Base-by-base conservation (phyloP, 2,329 filamentous ascomycete species). In the Alternaria gansuensis region DNA sequence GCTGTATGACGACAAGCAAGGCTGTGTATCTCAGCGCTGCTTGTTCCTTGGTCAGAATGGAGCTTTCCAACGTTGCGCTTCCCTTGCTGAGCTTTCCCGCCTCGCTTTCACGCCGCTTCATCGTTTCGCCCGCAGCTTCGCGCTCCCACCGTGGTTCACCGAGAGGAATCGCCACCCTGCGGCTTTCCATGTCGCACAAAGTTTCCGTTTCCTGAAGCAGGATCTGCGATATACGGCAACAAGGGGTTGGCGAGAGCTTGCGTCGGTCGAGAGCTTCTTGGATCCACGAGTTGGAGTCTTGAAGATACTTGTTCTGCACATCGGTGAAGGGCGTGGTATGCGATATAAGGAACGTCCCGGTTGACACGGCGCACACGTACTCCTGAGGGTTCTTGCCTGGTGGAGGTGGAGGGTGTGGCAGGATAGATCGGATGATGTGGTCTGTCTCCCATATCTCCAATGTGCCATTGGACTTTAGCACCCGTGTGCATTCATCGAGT, bases 401-500 rank as follows among this genome's bases (percentile, higher is more conserved):
- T 53, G 85, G 81, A 13, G 84, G 84, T 2, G 88, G 87, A 2
- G 90, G 87, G 73, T 95, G 91, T 3, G 92, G 91, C 50, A 92
- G 83, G 28, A 98, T 83, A 76, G 93, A 93, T 66, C 93, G 90
- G 64, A 97, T 87, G 11, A 89, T 85, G 73, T 93, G 88, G 77
- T 97, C 93, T 5, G 90, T 90, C 65, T 97, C 93, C 93, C 93
- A 97, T 14, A 96, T 83, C 74, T 97, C 94, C 26, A 97, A 72
- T 2, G 87, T 87, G 4, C 94, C 94, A 14, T 91, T 92, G 0
- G 90, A 88, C 65, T 85, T 88, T 34, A 97, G 81, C 11, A 96
- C 79, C 17, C 93, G 90, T 44, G 94, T 80, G 62, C 88, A 90
- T 73, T 97, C 92, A 64, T 91, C 89, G 58, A 88, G 74, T n/a